phyloP scores from a whole-genome alignment of 75 land plant species.

The Cryptomeria japonica region DNA sequence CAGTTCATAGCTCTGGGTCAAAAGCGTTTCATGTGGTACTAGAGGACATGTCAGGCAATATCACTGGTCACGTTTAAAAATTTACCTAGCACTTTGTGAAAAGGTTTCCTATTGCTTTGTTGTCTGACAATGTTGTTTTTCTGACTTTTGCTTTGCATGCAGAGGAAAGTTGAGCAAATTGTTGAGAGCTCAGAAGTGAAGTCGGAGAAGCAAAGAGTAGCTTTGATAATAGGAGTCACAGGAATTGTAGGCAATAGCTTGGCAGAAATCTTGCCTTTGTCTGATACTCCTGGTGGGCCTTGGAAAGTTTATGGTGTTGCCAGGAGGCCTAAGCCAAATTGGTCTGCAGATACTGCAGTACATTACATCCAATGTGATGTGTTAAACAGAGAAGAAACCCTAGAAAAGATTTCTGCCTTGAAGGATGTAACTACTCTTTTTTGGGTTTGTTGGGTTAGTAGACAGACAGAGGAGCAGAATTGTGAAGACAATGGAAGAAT shows the following conservation, averaged over 20 bases:
- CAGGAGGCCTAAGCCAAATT: constrained; percentile 35
- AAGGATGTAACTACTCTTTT: constrained; percentile 79
- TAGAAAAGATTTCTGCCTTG: constrained; percentile 50
- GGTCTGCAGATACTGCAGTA: constrained; percentile 20
- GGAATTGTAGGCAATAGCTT: too few species aligned
- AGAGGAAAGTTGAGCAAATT: background rate
- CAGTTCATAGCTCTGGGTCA: too few species aligned
- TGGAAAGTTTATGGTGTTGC: constrained; percentile 84
- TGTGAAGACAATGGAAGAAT: too few species aligned
- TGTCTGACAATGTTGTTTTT: background rate
- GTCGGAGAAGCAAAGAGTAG: constrained; percentile 22
- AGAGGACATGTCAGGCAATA: too few species aligned
- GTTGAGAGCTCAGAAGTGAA: background rate
- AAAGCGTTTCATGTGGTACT: too few species aligned
- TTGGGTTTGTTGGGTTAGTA: constrained; percentile 52
- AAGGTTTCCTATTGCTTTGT: background rate
- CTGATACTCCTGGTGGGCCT: constrained; percentile 70
- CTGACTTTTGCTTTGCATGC: background rate
- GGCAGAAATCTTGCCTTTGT: constrained; percentile 51
- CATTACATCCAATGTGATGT: constrained; percentile 61
- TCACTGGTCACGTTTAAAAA: too few species aligned
- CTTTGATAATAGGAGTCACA: constrained; percentile 22
- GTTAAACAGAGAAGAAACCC: constrained; percentile 37
- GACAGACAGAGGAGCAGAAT: background rate
- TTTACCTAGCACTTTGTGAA: too few species aligned